Evolutionary conservation across 2,329 filamentous ascomycete genomes (phyloP).

Genomic region (Aschersonia sp.): DNA sequence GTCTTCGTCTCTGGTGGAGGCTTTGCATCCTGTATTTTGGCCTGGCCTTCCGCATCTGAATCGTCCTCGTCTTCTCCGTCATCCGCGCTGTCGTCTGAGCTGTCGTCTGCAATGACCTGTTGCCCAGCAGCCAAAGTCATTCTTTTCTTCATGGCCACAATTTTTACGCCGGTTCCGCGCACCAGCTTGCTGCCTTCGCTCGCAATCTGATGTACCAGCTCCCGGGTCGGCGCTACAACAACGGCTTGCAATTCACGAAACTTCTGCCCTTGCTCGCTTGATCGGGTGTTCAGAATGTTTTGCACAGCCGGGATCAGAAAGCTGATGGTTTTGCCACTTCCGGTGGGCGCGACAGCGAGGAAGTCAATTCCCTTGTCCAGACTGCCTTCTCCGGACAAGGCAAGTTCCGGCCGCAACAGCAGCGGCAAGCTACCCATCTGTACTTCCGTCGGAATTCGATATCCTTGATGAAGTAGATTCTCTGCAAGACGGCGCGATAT

Average conservation of each 20-base stretch:
- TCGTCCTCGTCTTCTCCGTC: conserved; percentile 15
- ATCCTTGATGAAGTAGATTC: conserved; percentile 76
- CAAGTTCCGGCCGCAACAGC: conserved; percentile 44
- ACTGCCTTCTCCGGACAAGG: conserved; percentile 24
- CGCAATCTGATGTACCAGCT: conserved; percentile 66
- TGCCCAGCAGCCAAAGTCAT: conserved; percentile 50
- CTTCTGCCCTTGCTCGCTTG: conserved; percentile 23
- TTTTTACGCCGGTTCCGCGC: conserved; percentile 59
- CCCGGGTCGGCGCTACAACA: conserved; percentile 66
- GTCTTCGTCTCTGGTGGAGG: conserved; percentile 13
- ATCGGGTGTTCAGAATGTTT: conserved; percentile 46
- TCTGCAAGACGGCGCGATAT: conserved; percentile 59
- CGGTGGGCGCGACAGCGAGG: conserved; percentile 80
- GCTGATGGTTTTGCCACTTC: conserved; percentile 89
- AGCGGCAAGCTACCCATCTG: conserved; percentile 78
- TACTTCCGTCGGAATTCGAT: conserved; percentile 80
- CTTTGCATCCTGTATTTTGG: conserved; percentile 11
- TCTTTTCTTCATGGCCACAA: conserved; percentile 73
- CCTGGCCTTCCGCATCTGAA: conserved; percentile 21
- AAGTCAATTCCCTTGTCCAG: conserved; percentile 47
- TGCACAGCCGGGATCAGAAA: conserved; percentile 84
- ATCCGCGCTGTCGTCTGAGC: conserved; percentile 19
- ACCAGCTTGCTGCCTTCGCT: conserved; percentile 78
- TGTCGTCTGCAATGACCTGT: conserved; percentile 21
- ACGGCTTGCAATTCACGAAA: conserved; percentile 46